Evolutionary conservation across 345 rosid species (phyloP), one percentile per base, ranked within the genome.

Genomic region (Aethionema arabicum): DNA sequence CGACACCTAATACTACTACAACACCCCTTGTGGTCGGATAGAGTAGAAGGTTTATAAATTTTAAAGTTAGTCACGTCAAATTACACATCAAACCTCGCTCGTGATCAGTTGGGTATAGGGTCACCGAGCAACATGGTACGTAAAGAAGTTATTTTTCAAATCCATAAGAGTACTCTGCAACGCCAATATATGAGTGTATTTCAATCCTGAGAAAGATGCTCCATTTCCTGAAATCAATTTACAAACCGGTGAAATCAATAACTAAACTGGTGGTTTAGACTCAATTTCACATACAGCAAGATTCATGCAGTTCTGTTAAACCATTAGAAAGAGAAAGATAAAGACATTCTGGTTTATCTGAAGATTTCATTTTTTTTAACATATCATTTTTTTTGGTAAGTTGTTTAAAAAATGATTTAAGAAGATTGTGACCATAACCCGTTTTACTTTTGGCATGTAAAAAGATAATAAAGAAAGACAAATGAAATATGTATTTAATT

Each of bases 121-220:
- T 36, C 95, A 92, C 2, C 61, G 70, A 1, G 59, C 87, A 43
- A 76, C 97, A 15, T 72, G 78, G 51, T 90, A 75, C 36, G 87
- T 78, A 4, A 83, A 80, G n/a, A 29, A 83, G n/a, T 68, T 90
- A 8, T 72, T 72, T 63, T 65, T 58, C 67, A 87, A 83, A 37
- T 85, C 97, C 32, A 85, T 90, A 41, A 75, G 95, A 72, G 87
- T 85, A 11, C 48, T 85, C 48, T 83, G 95, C 82, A 90, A 90
- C 42, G 95, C 97, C 38, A 90, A 90, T 52, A 72, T 73, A 11
- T 87, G 92, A 2, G 95, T 87, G 68, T 84, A 83, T 39, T 90
- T 90, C 74, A 80, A 79, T 30, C 95, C 95, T 7, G 43, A 48
- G 32, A 90, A 87, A 72, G 97, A 90, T 36, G 89, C 76, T 30